Base-by-base conservation (phyloP, 2,329 filamentous ascomycete species). In the Exophiala viscosa region DNA sequence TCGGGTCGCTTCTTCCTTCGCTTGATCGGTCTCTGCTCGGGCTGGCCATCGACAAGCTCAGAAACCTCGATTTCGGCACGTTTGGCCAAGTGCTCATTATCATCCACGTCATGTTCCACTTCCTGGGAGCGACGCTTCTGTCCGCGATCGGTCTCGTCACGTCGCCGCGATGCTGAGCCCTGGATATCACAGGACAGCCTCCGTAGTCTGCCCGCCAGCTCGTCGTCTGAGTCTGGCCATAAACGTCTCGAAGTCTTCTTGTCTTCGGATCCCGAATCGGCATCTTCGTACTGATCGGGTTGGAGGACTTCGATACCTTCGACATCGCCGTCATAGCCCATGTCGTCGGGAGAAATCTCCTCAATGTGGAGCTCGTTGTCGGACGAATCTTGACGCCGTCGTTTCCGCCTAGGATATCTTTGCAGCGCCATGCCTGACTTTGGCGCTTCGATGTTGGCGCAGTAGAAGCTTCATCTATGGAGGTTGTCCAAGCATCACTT, bases 251-350 rank as follows among this genome's bases (percentile, higher is more conserved):
- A 68, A 57, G 65, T 62, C 32, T 58, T 66, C n/a, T 54, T 50
- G 31, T 60, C 49, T 52, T 57, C 51, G 8, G 52, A 48, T 11
- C 63, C 63, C 3, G 61, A 60, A 10, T 64, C 62, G 10, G 57
- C 49, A 43, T 66, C 65, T 39, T 66, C 65, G 39, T 65, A 66
- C 40, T 62, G 55, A 48, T 73, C 73, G 13, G 73, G 72, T 15
- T 59, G 64, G 15, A 73, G 59, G 3, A 69, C 61, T 49, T 69
- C 63, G 10, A 63, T 55, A 47, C 66, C 61, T 50, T 69, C 63
- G 10, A 63, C 55, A 46, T 66, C 59, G 5, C 58, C 62, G 49
- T 66, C 60, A 28, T 69, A 69, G 7, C 64, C 64, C 48, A 64
- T 60, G 43, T 67, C 65, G 47, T 65, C 61, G 10, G 54, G 45